These are phyloP conservation scores for Lagenidium giganteum DNA, from an alignment of 352 stramenopile genomes.

Conservation along the genomic window DNA sequence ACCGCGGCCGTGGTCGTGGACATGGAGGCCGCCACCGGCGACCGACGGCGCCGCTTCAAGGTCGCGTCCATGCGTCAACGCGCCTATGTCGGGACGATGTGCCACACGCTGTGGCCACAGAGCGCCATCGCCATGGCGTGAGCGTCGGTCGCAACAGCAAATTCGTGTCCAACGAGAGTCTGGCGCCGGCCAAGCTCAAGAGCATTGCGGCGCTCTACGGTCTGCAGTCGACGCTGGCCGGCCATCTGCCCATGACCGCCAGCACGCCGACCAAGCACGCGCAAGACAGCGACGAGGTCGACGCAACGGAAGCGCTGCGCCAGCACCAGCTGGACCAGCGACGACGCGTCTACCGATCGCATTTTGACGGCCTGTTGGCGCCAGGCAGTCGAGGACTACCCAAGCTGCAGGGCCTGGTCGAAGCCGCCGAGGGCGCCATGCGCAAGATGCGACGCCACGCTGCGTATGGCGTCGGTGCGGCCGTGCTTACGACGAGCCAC, in stretches of 20 bases:
- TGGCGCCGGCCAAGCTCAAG: slow-evolving; percentile 12
- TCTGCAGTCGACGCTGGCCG: too few species aligned
- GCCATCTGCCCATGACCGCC: too few species aligned
- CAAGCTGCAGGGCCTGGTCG: slow-evolving; percentile 47
- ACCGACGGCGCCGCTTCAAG: neutral
- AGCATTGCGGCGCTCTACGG: slow-evolving; percentile 17
- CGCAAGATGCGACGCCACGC: slow-evolving; percentile 19
- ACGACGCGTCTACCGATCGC: slow-evolving; percentile 37
- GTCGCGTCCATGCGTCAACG: neutral
- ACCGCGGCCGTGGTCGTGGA: neutral
- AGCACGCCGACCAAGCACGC: neutral
- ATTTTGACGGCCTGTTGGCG: slow-evolving; percentile 40
- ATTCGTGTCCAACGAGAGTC: slow-evolving; percentile 5
- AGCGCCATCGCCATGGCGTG: slow-evolving; percentile 1
- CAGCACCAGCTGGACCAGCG: slow-evolving; percentile 30
- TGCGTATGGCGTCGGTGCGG: slow-evolving; percentile 36
- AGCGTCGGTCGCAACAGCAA: neutral
- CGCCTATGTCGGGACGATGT: neutral
- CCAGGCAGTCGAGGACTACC: slow-evolving; percentile 27
- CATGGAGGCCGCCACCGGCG: neutral
- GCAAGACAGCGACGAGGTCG: neutral
- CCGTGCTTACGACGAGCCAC: slow-evolving; percentile 39
- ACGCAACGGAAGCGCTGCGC: slow-evolving; percentile 6
- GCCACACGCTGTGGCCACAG: too few species aligned
- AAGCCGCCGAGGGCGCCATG: slow-evolving; percentile 33